These are phyloP conservation scores for Metschnikowia gruessii DNA, from an alignment of 805 yeast genomes.

Conservation along the genomic window DNA sequence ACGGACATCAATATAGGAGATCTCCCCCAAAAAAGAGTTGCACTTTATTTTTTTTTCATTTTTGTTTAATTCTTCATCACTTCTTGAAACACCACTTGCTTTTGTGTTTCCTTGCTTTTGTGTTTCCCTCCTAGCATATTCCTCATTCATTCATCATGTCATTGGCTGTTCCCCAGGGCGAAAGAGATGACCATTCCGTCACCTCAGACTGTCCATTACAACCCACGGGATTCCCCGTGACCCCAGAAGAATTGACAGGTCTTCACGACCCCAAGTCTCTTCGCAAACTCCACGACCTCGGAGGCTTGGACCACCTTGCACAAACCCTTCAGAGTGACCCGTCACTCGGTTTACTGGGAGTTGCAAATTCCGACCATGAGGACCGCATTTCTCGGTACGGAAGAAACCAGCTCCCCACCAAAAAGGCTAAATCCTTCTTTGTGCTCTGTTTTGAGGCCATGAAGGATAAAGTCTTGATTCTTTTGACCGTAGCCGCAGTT, in stretches of 20 bases:
- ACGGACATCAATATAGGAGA: too few species aligned
- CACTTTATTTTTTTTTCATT: too few species aligned
- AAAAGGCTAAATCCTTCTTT: conserved; percentile 65
- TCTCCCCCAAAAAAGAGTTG: too few species aligned
- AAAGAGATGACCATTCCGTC: conserved; percentile 18
- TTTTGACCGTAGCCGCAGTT: conserved; percentile 81
- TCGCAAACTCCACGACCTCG: conserved; percentile 37
- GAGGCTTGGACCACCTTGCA: conserved; percentile 42
- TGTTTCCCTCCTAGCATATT: too few species aligned
- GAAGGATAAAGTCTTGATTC: conserved; percentile 85
- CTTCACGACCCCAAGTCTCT: conserved; percentile 66
- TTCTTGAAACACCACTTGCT: too few species aligned
- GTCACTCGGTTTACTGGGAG: conserved; percentile 36
- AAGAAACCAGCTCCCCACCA: conserved; percentile 66
- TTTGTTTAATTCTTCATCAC: too few species aligned
- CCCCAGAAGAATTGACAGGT: conserved; percentile 36
- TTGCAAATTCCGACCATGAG: conserved; percentile 25
- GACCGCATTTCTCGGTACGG: conserved; percentile 59
- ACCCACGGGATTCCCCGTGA: conserved; percentile 15
- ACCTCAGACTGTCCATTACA: conserved; percentile 18
- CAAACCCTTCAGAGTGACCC: conserved; percentile 36
- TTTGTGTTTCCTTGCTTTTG: too few species aligned
- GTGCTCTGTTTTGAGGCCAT: conserved; percentile 75
- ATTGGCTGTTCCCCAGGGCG: conserved; percentile 16
- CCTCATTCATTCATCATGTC: conserved; percentile 12